Evolutionary conservation across 1,139 yeast genomes (phyloP), one percentile per base, ranked within the genome.

Genomic region (Debaryomyces fabryi): DNA sequence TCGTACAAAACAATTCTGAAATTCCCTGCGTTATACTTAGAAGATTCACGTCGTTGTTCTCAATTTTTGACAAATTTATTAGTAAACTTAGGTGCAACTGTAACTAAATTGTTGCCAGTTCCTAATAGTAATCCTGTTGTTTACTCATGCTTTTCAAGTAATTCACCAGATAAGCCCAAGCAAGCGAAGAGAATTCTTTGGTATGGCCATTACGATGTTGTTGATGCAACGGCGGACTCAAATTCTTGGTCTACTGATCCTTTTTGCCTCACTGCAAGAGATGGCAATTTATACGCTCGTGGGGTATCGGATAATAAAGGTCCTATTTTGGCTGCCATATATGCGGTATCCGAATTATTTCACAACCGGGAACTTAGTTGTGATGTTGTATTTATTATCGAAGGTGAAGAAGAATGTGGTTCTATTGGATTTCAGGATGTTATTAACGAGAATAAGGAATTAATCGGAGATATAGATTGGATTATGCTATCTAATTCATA

Each of bases 121-220:
- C 76, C 79, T 10, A 74, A 86, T 57, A 85, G 86, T 9, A 92
- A 90, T 60, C 98, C 99, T 0, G 82, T 91, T 3, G 93, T 93
- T 0, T 85, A 82, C 58, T 92, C 93, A 0, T 71, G 74, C 6
- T 93, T 92, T 67, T 72, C 74, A 46, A 84, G 76, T 57, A 72
- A 76, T 46, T 39, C 45, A 27, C 52, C 49, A 24, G 29, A 36
- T 23, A 42, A 46, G 4, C 50, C 49, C 6, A 49, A 44, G 4
- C 42, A 41, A 5, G 45, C 27, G 39, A 54, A 56, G 33, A 70
- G 86, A 49, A 76, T 91, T 3, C 64, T 92, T 45, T 93, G 96
- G 85, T 93, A 93, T 65, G 98, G 97, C 1, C 99, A 93, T 72
- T 93, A 93, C 64, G 99, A 93, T 67, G 97, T 93, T 23, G 92